A percentile compares a stretch with the other conserved stretches of the same genome.
These are phyloP conservation scores for Eudorina sp. DNA, from an alignment of 139 green algal species.

Conservation along the genomic window DNA sequence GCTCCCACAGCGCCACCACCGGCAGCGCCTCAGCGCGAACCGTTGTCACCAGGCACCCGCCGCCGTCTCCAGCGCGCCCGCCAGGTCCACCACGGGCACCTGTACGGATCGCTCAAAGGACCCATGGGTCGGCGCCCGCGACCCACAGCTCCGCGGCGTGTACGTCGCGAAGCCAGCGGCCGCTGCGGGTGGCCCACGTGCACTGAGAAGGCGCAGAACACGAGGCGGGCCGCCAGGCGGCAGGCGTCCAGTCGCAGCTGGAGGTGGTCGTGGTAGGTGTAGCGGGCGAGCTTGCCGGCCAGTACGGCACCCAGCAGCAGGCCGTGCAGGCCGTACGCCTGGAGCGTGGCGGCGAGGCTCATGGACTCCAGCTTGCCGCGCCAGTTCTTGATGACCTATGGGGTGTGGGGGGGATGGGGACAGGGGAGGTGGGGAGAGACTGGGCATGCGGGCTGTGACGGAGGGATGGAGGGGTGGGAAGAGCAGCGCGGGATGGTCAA, in stretches of 20 bases:
- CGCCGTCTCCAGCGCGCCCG: slow-evolving; percentile 60
- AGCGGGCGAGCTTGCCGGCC: slow-evolving; percentile 74
- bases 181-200: slow-evolving; percentile 70
- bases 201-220: slow-evolving; percentile 55
- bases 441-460: no score
- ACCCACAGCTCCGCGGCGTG: slow-evolving; percentile 55
- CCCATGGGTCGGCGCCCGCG: slow-evolving; percentile 48
- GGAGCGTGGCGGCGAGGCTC: slow-evolving; percentile 49
- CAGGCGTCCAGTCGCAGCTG: slow-evolving; percentile 55
- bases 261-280: slow-evolving; percentile 56
- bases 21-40: slow-evolving; percentile 64
- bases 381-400: slow-evolving; percentile 64
- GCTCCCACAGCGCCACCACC: slow-evolving; percentile 70
- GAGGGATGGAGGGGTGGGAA: no score
- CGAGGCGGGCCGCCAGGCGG: slow-evolving; percentile 53
- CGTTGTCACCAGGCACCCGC: slow-evolving; percentile 55
- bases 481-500: no score
- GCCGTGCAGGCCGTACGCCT: slow-evolving; percentile 66
- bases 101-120: slow-evolving; percentile 59
- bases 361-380: slow-evolving; percentile 51
- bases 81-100: slow-evolving; percentile 69
- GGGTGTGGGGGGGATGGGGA: background rate
- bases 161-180: slow-evolving; percentile 55
- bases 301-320: slow-evolving; percentile 69
- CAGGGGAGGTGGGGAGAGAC: background rate